Conservation (phyloP, 2,329 filamentous ascomycete species). For the Ceratocystiopsis brevicomis region DNA sequence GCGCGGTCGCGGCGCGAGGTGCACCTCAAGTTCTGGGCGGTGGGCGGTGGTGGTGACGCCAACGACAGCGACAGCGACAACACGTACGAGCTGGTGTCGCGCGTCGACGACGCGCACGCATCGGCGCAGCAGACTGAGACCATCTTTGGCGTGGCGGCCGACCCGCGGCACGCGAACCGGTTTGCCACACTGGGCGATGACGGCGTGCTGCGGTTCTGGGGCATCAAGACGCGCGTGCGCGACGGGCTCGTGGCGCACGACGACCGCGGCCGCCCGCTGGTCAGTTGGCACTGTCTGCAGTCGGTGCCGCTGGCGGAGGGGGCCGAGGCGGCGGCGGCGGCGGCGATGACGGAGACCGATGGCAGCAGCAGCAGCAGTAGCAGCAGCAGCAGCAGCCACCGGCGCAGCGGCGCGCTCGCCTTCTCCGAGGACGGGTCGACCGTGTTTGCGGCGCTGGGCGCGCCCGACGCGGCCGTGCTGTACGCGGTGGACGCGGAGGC, state of each 20-base stretch:
- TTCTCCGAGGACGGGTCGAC: constrained; percentile 76
- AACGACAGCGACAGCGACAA: neutral
- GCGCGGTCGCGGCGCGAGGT: constrained; percentile 44
- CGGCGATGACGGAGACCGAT: constrained; percentile 10
- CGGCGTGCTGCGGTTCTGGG: constrained; percentile 61
- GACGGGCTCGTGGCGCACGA: constrained; percentile 48
- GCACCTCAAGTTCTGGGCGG: constrained; percentile 78
- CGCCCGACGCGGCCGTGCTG: constrained; percentile 38
- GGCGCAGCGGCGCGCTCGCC: constrained; percentile 43
- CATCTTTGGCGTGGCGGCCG: constrained; percentile 55
- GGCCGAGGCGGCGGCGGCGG: constrained; percentile 11
- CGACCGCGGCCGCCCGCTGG: constrained; percentile 33
- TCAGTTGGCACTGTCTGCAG: constrained; percentile 57
- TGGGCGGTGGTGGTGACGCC: constrained; percentile 24
- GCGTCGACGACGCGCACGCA: constrained; percentile 68
- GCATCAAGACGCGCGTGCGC: constrained; percentile 47
- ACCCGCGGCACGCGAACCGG: constrained; percentile 41
- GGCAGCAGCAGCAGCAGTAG: constrained; percentile 17
- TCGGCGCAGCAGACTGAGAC: constrained; percentile 31
- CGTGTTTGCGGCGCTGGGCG: constrained; percentile 48
- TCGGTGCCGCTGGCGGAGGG: constrained; percentile 25
- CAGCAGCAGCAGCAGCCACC: constrained; percentile 8
- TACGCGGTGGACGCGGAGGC: constrained; percentile 59
- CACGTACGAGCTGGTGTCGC: constrained; percentile 55
- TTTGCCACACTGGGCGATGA: constrained; percentile 82